Percentiles rank a stretch among this genome's conserved stretches.
Conservation (phyloP, 805 yeast species). For the Metschnikowia colocasiae region DNA sequence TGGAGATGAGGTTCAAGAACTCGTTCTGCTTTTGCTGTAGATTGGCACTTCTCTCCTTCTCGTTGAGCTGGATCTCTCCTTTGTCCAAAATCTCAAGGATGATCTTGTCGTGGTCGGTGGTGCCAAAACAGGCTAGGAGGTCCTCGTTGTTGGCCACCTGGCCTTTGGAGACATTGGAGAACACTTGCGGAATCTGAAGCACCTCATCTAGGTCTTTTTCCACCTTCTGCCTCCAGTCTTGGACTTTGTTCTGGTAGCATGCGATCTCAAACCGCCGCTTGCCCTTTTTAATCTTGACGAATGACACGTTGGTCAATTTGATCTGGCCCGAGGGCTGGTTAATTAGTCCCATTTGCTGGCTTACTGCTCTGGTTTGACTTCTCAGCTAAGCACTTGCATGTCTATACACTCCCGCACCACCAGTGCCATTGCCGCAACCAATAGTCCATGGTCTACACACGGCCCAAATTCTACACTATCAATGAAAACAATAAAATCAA, state of each 20-base stretch:
- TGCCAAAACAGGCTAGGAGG: constrained; percentile 65
- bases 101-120: constrained; percentile 69
- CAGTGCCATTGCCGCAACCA: too few species aligned
- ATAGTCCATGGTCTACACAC: too few species aligned
- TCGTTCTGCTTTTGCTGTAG: constrained; percentile 73
- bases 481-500: background rate
- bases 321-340: constrained; percentile 89
- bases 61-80: constrained; percentile 94
- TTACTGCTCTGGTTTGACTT: background rate
- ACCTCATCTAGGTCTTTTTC: constrained; percentile 96
- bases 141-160: constrained; percentile 89
- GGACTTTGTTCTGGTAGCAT: constrained; percentile 95
- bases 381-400: background rate
- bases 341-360: constrained; percentile 43
- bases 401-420: constrained; percentile 2
- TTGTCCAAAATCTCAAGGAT: constrained; percentile 78
- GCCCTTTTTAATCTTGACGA: constrained; percentile 87
- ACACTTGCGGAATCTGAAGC: constrained; percentile 92
- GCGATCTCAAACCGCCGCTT: constrained; percentile 92
- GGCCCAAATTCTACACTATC: background rate
- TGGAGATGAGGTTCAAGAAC: constrained; percentile 74
- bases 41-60: constrained; percentile 82
- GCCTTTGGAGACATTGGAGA: constrained; percentile 89
- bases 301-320: constrained; percentile 87
- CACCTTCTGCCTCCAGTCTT: constrained; percentile 83